Base-by-base conservation (phyloP, 495 filamentous ascomycete species). In the Usnea hakonensis region DNA sequence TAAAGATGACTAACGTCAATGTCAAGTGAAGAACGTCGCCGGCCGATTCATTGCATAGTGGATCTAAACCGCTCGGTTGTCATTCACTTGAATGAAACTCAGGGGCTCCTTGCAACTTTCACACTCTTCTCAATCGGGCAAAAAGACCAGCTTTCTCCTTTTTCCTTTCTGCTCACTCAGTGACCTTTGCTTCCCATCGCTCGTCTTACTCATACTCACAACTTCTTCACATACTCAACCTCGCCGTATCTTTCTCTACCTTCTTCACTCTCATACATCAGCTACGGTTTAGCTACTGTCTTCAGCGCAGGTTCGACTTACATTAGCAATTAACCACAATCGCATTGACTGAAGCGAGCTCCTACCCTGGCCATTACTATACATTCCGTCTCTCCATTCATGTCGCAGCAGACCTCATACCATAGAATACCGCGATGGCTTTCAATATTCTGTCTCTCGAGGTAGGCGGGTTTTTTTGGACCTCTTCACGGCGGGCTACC, bases 361-460 rank as follows among this genome's bases (percentile, higher is more conserved):
- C 48, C 28, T 52, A 32, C 26, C 14, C 32, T 32, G 28, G 32
- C 21, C 16, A 6, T 16, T 19, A 52, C 48, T 32, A 4, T 30
- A 30, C 44, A 48, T 28, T 11, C 8, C 4, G 21, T 50, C 46
- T 50, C 13, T 52, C 48, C 28, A 33, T 7, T 8, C 26, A n/a
- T n/a, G n/a, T 52, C 7, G 43, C 43, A 26, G 13, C n/a, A 46
- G 11, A 19, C 58, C 35, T n/a, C 28, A 7, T 44, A 23, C 59
- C 37, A 40, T 41, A 40, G 21, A 33, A 40, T 17, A 16, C 21
- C 50, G 50, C 48, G 26, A 61, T 61, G 59, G 28, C 48, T 54
- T 61, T 61, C 50, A 55, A 61, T 23, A 9, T 26, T 55, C 59
- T 61, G 1, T 30, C 50, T n/a, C 38, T 41, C 11, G 59, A 61